These are phyloP conservation scores for Citrullus amarus DNA, from an alignment of 306 rosid genomes.

Conservation along the genomic window DNA sequence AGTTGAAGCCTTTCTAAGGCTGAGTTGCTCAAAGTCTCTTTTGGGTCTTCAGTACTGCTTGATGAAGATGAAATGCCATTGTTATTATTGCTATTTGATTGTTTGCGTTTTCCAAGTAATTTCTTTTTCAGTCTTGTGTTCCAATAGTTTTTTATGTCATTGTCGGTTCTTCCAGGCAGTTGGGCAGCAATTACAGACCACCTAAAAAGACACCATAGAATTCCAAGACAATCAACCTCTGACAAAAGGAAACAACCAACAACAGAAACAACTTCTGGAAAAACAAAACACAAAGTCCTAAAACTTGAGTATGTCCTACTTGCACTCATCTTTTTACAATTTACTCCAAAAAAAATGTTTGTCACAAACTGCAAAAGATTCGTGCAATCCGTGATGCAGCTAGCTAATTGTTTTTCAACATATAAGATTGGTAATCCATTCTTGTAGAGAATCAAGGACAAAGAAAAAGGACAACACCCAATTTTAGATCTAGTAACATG, in stretches of 20 bases:
- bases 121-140: conserved; percentile 91
- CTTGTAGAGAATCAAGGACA: conserved; percentile 17
- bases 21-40: conserved; percentile 51
- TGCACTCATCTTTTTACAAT: no score
- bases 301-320: not conserved
- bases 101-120: conserved; percentile 76
- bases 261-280: not conserved
- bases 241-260: conserved; percentile 11
- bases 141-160: conserved; percentile 97
- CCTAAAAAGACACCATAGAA: conserved; percentile 28
- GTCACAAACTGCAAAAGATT: no score
- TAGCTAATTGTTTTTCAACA: no score
- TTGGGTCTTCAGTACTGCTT: conserved; percentile 8
- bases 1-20: conserved; percentile 94
- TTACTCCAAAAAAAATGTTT: no score
- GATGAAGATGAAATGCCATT: conserved; percentile 7
- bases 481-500: not conserved
- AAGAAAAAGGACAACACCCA: conserved; percentile 42
- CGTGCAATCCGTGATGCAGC: no score
- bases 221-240: conserved; percentile 16
- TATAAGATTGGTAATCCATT: not conserved
- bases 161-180: conserved; percentile 96
- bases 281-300: not conserved
- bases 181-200: conserved; percentile 99
- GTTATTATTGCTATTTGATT: conserved; percentile 13